These are phyloP conservation scores for Spinacia oleracea DNA, from an alignment of 179 eudicot species.

Conservation along the genomic window DNA sequence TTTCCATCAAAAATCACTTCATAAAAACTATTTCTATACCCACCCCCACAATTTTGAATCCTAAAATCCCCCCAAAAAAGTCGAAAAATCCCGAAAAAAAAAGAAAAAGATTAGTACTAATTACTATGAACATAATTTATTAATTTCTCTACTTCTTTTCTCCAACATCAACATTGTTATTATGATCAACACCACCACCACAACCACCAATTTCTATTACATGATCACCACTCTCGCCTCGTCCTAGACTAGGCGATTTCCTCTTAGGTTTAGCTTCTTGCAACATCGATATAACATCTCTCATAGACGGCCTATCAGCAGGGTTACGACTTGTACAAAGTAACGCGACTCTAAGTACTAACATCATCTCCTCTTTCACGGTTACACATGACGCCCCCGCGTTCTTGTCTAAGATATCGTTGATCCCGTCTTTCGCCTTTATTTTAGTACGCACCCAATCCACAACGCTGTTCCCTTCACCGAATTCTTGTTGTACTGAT, in stretches of 20 bases:
- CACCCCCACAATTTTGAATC: slow-evolving; percentile 51
- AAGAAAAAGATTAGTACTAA: slow-evolving; percentile 2
- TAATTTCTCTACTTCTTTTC: slow-evolving; percentile 31
- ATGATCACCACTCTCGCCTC: slow-evolving; percentile 32
- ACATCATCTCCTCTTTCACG: slow-evolving; percentile 84
- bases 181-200: slow-evolving; percentile 34
- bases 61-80: neutral
- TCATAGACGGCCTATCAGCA: slow-evolving; percentile 89
- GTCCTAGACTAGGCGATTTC: slow-evolving; percentile 44
- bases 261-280: slow-evolving; percentile 94
- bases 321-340: slow-evolving; percentile 83
- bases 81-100: slow-evolving; percentile 8
- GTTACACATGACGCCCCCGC: slow-evolving; percentile 71
- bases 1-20: slow-evolving; percentile 33
- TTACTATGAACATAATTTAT: slow-evolving; percentile 39
- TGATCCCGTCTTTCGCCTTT: slow-evolving; percentile 55
- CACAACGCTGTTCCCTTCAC: slow-evolving; percentile 88
- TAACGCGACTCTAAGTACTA: slow-evolving; percentile 72
- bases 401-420: slow-evolving; percentile 65
- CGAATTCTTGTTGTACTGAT: slow-evolving; percentile 78
- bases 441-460: slow-evolving; percentile 82
- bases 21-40: slow-evolving; percentile 52
- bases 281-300: slow-evolving; percentile 94
- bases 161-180: slow-evolving; percentile 25
- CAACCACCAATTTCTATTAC: slow-evolving; percentile 34